Percentiles rank a stretch among this genome's conserved stretches.
Conservation (phyloP, 2,329 filamentous ascomycete species). For the Gaeumannomyces sp. region DNA sequence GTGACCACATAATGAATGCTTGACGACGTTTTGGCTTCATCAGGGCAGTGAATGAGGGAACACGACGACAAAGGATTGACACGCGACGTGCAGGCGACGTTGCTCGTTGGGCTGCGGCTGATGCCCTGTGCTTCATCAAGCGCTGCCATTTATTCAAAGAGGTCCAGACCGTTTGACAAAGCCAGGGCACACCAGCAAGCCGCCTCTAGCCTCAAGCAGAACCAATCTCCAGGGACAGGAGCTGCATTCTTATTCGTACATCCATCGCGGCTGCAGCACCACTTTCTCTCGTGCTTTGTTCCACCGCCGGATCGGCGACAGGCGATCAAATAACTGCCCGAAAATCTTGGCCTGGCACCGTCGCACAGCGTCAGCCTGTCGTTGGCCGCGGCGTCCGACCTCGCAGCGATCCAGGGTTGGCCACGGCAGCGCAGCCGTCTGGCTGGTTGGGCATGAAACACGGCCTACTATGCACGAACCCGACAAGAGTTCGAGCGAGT, state of each 20-base stretch:
- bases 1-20: not conserved
- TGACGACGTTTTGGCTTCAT: not conserved
- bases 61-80: not conserved
- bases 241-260: too few species aligned
- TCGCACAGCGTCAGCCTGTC: not conserved
- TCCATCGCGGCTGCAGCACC: too few species aligned
- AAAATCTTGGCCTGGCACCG: not conserved
- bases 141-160: not conserved
- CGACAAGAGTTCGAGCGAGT: not conserved
- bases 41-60: not conserved
- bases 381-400: not conserved
- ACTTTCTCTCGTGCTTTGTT: not conserved
- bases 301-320: not conserved
- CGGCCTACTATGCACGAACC: not conserved
- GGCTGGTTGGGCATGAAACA: not conserved
- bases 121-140: not conserved
- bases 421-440: not conserved
- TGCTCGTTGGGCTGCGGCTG: not conserved
- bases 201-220: not conserved
- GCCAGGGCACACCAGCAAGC: too few species aligned
- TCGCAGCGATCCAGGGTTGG: not conserved
- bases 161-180: too few species aligned
- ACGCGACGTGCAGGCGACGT: not conserved
- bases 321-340: not conserved
- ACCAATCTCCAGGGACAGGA: not conserved